Evolutionary conservation across 202 grass and related monocot species (phyloP), one percentile per base, ranked within the genome.

Genomic region (Saccharum hybrid): DNA sequence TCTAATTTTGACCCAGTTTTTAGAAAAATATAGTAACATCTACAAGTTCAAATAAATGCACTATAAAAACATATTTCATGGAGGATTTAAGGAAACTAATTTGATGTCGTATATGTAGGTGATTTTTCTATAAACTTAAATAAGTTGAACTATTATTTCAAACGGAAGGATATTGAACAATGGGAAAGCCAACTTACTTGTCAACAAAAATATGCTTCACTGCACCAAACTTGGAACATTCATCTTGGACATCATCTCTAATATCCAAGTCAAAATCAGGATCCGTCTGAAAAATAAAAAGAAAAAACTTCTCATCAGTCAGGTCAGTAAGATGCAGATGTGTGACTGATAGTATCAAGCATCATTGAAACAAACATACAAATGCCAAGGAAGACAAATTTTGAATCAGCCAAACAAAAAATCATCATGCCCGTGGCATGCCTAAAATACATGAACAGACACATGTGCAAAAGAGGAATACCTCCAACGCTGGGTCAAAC

Each of bases 251-350:
- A 64, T 99, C 96, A 49, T 99, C 96, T 91, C 86, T 99, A 54
- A 99, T 99, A 82, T 99, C 96, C 79, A 96, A 83, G 87, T 99
- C 96, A 94, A 99, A 99, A 91, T 99, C 93, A 66, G 93, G 91
- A 81, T 98, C 96, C 0, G 93, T 94, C 96, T 99, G 85, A 61
- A 75, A 68, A 84, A 59, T 70, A 1, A 67, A 66, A 75, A 63
- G 72, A 64, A 81, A 2, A 66, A 56, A 43, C 61, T 11, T 71
- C 38, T 4, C 82, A 40, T 66, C 2, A 70, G 63, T 83, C 62
- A 63, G 52, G 36, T 26, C 45, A 12, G 43, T 59, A 26, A 65
- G 30, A 48, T 26, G 28, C 14, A 31, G 3, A 31, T 28, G 15
- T 2, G 42, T 72, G 43, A 8, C 14, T 36, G 33, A 78, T 31